phyloP scores from a whole-genome alignment of 805 yeast genomes.

The Pichia eremophila region DNA sequence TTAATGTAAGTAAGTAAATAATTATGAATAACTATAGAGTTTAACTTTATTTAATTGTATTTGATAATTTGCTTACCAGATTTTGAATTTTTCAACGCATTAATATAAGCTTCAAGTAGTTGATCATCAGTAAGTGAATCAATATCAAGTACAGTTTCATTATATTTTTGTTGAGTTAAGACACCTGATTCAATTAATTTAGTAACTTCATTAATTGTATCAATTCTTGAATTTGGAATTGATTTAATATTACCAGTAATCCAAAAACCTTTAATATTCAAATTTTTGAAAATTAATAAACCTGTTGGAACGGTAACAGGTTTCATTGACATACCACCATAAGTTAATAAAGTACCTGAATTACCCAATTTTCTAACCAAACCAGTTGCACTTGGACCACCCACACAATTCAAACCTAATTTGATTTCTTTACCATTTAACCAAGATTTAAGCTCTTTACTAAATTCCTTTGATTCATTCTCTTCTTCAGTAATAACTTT shows the following conservation, averaged over 20 bases:
- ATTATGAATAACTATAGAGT: too few relatives aligned
- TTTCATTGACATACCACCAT: slow-evolving; percentile 96
- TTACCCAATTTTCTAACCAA: slow-evolving; percentile 72
- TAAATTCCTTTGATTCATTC: slow-evolving; percentile 59
- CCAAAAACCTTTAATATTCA: slow-evolving; percentile 90
- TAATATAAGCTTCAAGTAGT: slow-evolving; percentile 32
- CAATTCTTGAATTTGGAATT: slow-evolving; percentile 51
- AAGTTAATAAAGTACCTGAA: slow-evolving; percentile 75
- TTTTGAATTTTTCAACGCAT: slow-evolving; percentile 34
- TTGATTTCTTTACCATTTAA: slow-evolving; percentile 45
- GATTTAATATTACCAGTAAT: slow-evolving; percentile 56
- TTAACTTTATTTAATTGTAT: slow-evolving; percentile 9
- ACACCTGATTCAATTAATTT: slow-evolving; percentile 51
- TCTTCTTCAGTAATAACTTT: slow-evolving; percentile 85
- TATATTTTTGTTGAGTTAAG: slow-evolving; percentile 38
- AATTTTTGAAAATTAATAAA: slow-evolving; percentile 78
- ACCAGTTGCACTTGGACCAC: slow-evolving; percentile 77
- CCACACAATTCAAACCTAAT: slow-evolving; percentile 86
- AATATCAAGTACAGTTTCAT: slow-evolving; percentile 29
- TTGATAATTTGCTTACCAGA: slow-evolving; percentile 37
- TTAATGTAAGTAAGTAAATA: too few relatives aligned
- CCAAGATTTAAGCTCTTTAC: slow-evolving; percentile 47
- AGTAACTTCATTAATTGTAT: slow-evolving; percentile 46
- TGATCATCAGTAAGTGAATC: slow-evolving; percentile 30
- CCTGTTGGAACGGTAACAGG: slow-evolving; percentile 91